A percentile compares a stretch with the other conserved stretches of the same genome.
Evolutionary conservation across 2,329 filamentous ascomycete genomes (phyloP).

Genomic region (Trichoderma atrobrunneum): DNA sequence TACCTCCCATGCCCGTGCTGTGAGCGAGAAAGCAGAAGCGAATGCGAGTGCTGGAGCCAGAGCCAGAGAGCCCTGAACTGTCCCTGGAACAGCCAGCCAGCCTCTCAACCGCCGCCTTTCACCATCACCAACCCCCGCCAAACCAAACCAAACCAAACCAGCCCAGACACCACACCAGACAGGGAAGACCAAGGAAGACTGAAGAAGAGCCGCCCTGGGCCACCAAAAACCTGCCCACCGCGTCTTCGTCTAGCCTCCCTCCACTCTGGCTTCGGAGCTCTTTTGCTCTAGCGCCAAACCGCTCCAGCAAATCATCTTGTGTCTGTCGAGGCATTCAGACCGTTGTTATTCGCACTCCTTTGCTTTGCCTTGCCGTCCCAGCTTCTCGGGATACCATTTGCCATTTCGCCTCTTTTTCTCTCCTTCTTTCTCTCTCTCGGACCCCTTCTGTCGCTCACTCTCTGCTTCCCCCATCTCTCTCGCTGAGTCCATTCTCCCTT

Average conservation of each 20-base stretch:
- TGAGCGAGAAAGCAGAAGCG: neutral
- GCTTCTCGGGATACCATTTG: constrained; percentile 5
- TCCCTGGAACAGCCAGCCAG: neutral
- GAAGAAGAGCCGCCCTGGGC: neutral
- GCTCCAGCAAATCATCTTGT: constrained; percentile 14
- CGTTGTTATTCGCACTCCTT: constrained; percentile 11
- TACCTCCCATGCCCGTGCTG: neutral
- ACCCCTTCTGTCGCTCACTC: neutral
- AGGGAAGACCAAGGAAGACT: neutral
- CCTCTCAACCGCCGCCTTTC: too few species aligned
- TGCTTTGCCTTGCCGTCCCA: neutral
- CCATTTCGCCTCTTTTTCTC: neutral
- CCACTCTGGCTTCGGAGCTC: constrained; percentile 5
- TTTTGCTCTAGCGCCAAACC: constrained; percentile 15
- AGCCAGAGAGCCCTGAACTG: too few species aligned
- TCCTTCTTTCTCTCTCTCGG: neutral
- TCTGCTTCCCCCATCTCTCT: neutral
- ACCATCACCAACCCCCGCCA: neutral
- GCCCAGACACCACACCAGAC: neutral
- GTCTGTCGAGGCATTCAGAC: constrained; percentile 1
- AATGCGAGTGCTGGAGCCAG: neutral
- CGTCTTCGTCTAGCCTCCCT: constrained; percentile 8
- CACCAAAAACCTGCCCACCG: constrained; percentile 13
- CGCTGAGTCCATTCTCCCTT: neutral
- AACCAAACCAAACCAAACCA: too few species aligned